Evolutionary conservation across 129 eudicot species (phyloP).

Genomic region (Flaveria ramosissima): DNA sequence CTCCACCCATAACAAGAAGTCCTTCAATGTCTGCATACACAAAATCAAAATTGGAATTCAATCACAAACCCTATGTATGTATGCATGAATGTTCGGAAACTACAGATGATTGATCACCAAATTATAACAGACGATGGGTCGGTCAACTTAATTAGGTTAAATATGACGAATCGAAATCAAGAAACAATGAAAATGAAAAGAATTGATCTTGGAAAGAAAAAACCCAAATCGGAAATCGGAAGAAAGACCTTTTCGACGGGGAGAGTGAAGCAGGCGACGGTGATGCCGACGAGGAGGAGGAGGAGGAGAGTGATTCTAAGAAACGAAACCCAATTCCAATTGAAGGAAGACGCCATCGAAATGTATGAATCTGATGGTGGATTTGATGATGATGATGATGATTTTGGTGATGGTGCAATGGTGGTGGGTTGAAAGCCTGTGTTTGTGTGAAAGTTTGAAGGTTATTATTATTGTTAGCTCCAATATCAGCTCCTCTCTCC

Average conservation of each 20-base stretch:
- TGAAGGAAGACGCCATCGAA: background rate
- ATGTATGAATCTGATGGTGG: background rate
- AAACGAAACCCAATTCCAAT: slow-evolving; percentile 51
- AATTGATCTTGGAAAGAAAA: slow-evolving; percentile 8
- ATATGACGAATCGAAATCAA: background rate
- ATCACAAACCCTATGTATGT: background rate
- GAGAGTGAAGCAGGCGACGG: slow-evolving; percentile 66
- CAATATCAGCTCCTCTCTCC: background rate
- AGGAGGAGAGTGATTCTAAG: slow-evolving; percentile 46
- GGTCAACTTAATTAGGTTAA: background rate
- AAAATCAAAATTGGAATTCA: background rate
- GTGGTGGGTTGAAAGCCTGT: background rate
- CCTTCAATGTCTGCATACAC: slow-evolving; percentile 62
- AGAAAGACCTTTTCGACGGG: slow-evolving; percentile 69
- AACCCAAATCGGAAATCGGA: background rate
- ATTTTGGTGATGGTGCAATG: background rate
- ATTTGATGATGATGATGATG: background rate
- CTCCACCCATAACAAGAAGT: slow-evolving; percentile 77
- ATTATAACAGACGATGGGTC: background rate
- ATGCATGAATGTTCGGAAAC: background rate
- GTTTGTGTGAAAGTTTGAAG: slow-evolving; percentile 4
- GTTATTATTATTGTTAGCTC: background rate
- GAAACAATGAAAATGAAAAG: background rate
- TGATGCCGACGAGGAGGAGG: slow-evolving; percentile 60
- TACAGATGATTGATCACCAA: background rate